Evolutionary conservation across 305 asterid species (phyloP).

Genomic region (Petunia hybrid): DNA sequence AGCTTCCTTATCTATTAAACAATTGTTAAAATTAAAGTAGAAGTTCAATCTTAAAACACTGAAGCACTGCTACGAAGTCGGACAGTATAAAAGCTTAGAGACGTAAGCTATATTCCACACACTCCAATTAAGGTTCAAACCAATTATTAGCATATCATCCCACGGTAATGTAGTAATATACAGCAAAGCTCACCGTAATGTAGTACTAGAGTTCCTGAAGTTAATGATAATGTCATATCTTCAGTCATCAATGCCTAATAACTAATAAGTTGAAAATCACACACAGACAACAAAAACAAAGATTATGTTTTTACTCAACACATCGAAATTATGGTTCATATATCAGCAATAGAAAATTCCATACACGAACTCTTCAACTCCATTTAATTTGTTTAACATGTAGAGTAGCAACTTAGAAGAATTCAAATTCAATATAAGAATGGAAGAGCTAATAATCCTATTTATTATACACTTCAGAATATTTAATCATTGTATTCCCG

Average conservation of each 20-base stretch:
- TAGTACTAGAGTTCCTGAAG: background rate
- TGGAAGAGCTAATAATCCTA: background rate
- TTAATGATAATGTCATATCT: background rate
- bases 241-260: background rate
- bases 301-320: background rate
- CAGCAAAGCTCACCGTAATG: background rate
- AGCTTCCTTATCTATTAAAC: no score
- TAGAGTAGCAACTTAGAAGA: background rate
- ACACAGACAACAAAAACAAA: slow-evolving; percentile 5
- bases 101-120: no score
- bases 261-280: background rate
- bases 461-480: background rate
- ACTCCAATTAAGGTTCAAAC: no score
- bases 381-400: background rate
- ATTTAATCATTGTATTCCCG: background rate
- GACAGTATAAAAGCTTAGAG: no score
- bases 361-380: background rate
- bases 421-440: background rate
- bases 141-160: no score
- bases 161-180: no score
- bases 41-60: no score
- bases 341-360: background rate
- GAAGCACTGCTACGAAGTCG: no score
- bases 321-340: background rate
- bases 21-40: no score